Evolutionary conservation across 805 yeast species (phyloP), one percentile per base, ranked within the genome.

Genomic region (Candida methanosorbosa): DNA sequence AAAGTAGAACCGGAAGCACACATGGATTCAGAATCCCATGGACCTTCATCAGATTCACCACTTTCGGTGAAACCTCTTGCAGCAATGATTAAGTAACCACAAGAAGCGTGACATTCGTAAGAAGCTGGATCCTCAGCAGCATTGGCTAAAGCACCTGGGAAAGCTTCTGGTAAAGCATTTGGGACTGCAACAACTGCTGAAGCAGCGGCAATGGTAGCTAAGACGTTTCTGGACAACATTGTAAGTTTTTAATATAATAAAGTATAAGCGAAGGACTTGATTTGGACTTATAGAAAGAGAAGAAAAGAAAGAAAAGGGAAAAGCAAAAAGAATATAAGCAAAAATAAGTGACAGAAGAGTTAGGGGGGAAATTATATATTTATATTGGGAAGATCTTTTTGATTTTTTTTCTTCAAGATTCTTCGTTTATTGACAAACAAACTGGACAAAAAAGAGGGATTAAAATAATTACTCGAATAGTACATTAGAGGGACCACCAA

Each of bases 51-150:
- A 9, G 46, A 32, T 1, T 22, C 27, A 13, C 41, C 44, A 19
- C 33, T 39, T 24, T 40, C 35, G 34, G 50, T 45, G 39, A 61
- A 57, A 3, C 44, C 44, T 33, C 53, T 42, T 30, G 59, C 61
- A 35, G 44, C 51, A 8, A 56, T 12, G 32, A 57, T 56, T 27
- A 51, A 35, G 40, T 45, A 45, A 37, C 63, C 63, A 49, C 62
- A 57, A n/a, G 50, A 43, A 24, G 57, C 57, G 40, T 57, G 61
- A 39, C 63, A 57, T 2, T 40, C 39, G 32, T 52, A 44, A n/a
- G 52, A 14, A 14, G 61, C 61, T 32, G 48, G 48, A 29, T 45
- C 57, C 23, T 40, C 55, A 25, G 50, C 21, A 38, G 24, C 35
- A 7, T 16, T 17, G 20, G 34, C 34, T 23, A 31, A 31, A 24